phyloP scores from a whole-genome alignment of 2,329 filamentous ascomycete species.

The Zymoseptoria crescenta region DNA sequence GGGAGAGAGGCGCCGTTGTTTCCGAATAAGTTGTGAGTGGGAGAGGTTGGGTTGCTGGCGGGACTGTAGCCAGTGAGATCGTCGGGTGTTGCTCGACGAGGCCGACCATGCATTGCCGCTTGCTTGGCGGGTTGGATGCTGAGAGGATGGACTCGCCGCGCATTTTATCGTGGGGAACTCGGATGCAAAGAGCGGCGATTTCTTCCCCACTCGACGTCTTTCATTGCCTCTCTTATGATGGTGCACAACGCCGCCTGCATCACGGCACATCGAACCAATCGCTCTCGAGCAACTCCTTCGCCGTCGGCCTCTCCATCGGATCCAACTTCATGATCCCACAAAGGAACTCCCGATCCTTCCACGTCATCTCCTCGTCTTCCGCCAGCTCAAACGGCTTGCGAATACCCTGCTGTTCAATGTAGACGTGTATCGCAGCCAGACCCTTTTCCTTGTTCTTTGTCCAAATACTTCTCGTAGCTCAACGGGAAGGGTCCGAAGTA shows the following conservation, averaged over 20 bases:
- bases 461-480: conserved; percentile 17
- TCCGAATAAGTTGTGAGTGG: conserved; percentile 23
- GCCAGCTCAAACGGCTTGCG: conserved; percentile 21
- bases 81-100: no score
- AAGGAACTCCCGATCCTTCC: conserved; percentile 31
- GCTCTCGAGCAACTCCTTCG: conserved; percentile 32
- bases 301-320: conserved; percentile 36
- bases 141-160: no score
- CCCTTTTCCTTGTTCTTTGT: conserved; percentile 13
- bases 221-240: no score
- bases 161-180: no score
- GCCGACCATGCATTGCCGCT: no score
- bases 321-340: conserved; percentile 39
- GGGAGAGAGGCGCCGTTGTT: conserved; percentile 32
- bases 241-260: no score
- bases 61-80: no score
- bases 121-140: no score
- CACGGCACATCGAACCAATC: conserved; percentile 28
- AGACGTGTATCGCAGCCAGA: conserved; percentile 9
- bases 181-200: no score
- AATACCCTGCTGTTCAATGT: conserved; percentile 8
- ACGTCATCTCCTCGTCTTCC: conserved; percentile 25
- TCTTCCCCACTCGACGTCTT: no score
- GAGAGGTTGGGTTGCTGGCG: neutral
- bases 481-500: conserved; percentile 25